A percentile compares a stretch with the other conserved stretches of the same genome.
phyloP scores from a whole-genome alignment of 2,329 filamentous ascomycete genomes.

The Rosellinia necatrix region DNA sequence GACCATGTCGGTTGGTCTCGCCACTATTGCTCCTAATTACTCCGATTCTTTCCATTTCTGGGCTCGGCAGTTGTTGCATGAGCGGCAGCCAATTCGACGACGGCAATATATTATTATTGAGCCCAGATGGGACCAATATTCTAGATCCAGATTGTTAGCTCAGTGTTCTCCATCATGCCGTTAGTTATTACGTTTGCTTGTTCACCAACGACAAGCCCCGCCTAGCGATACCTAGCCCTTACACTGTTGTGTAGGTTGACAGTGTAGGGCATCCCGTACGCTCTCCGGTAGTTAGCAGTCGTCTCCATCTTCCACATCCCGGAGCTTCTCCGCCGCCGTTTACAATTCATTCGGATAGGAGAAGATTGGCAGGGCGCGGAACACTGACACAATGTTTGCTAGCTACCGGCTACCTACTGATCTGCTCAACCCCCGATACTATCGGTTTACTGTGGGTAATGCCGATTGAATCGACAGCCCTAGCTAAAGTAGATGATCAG shows the following conservation, averaged over 20 bases:
- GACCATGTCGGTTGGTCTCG: conserved; percentile 18
- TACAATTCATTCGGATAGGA: too few species aligned
- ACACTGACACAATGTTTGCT: conserved; percentile 8
- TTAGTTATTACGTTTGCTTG: too few species aligned
- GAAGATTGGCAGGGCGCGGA: conserved; percentile 19
- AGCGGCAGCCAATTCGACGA: conserved; percentile 16
- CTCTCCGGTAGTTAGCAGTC: too few species aligned
- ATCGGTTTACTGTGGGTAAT: neutral
- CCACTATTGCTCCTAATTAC: conserved; percentile 7
- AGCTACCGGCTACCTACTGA: conserved; percentile 1
- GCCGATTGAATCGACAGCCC: conserved; percentile 2
- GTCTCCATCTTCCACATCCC: too few species aligned
- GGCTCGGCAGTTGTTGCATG: conserved; percentile 21
- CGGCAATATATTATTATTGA: conserved; percentile 20
- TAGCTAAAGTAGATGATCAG: too few species aligned
- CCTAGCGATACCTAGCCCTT: too few species aligned
- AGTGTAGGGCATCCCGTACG: too few species aligned
- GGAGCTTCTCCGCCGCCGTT: too few species aligned
- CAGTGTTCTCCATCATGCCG: neutral
- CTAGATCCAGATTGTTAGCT: conserved; percentile 7
- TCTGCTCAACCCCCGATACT: neutral
- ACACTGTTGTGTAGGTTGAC: too few species aligned
- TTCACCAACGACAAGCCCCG: too few species aligned
- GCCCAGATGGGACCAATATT: conserved; percentile 6
- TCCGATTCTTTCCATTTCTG: conserved; percentile 14